A percentile compares a stretch with the other conserved stretches of the same genome.
Evolutionary conservation across 2,329 filamentous ascomycete species (phyloP).

Genomic region (Botrytis aclada): DNA sequence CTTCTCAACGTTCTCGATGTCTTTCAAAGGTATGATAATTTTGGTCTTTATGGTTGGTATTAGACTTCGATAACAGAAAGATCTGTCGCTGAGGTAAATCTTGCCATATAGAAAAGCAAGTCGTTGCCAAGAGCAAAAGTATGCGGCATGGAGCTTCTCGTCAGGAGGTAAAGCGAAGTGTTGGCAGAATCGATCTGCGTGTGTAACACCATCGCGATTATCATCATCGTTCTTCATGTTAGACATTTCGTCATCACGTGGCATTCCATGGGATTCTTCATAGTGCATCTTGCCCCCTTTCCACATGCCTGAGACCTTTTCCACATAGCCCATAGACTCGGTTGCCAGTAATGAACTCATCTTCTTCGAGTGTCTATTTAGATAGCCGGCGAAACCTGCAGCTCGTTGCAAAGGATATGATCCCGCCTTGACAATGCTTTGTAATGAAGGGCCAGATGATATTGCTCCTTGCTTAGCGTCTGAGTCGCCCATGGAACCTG

Average conservation of each 20-base stretch:
- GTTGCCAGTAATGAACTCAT: slow-evolving; percentile 81
- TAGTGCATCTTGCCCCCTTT: slow-evolving; percentile 90
- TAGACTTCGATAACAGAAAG: slow-evolving; percentile 90
- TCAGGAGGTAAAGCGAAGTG: slow-evolving; percentile 86
- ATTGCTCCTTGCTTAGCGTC: slow-evolving; percentile 31
- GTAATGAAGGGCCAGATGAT: slow-evolving; percentile 51
- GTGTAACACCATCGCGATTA: slow-evolving; percentile 62
- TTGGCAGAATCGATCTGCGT: slow-evolving; percentile 78
- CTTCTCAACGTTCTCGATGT: slow-evolving; percentile 90
- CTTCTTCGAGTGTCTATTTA: slow-evolving; percentile 73
- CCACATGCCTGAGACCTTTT: slow-evolving; percentile 97
- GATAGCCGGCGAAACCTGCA: slow-evolving; percentile 75
- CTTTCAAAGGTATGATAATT: slow-evolving; percentile 82
- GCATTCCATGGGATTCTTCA: slow-evolving; percentile 55
- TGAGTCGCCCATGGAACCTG: slow-evolving; percentile 29
- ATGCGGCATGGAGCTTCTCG: slow-evolving; percentile 83
- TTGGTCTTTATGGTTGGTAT: slow-evolving; percentile 88
- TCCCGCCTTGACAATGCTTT: slow-evolving; percentile 59
- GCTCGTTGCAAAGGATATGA: slow-evolving; percentile 80
- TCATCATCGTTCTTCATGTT: slow-evolving; percentile 45
- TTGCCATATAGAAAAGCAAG: slow-evolving; percentile 93
- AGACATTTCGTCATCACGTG: slow-evolving; percentile 53
- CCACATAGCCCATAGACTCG: slow-evolving; percentile 93
- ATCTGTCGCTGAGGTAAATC: slow-evolving; percentile 84
- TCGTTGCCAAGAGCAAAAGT: slow-evolving; percentile 87